Percentiles rank a stretch among this genome's conserved stretches.
Conservation (phyloP, 2,329 filamentous ascomycete genomes). For the Penicillium freii region DNA sequence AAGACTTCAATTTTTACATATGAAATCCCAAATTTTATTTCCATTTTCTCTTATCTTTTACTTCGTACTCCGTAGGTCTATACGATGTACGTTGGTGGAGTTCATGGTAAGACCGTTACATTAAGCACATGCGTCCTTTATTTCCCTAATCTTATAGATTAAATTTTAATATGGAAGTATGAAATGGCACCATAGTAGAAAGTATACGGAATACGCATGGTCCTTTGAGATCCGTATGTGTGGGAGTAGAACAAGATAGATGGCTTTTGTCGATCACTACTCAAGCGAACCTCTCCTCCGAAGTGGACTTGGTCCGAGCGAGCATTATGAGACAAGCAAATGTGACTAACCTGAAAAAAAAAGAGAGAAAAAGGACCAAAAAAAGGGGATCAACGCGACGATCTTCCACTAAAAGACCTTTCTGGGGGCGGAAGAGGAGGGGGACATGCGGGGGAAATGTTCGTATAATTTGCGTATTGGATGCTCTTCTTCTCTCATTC, state of each 20-base stretch:
- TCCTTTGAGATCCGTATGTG: neutral
- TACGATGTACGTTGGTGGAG: neutral
- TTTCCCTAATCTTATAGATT: too few relatives aligned
- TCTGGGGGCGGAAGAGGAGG: conserved; percentile 2
- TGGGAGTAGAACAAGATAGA: too few relatives aligned
- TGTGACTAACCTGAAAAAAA: neutral
- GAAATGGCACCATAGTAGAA: neutral
- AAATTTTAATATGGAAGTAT: too few relatives aligned
- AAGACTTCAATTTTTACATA: too few relatives aligned
- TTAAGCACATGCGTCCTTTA: neutral
- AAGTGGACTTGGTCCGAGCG: neutral
- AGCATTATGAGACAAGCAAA: neutral
- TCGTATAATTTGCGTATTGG: neutral
- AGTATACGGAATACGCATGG: neutral
- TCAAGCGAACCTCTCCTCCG: conserved; percentile 11
- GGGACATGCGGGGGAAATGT: conserved; percentile 5
- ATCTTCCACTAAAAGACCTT: conserved; percentile 11
- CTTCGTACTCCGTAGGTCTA: neutral
- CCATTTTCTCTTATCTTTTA: neutral
- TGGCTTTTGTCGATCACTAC: conserved; percentile 14
- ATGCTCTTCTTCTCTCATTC: neutral
- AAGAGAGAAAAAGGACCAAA: neutral
- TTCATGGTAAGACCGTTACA: neutral
- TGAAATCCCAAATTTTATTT: neutral
- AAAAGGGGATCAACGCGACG: neutral